Conservation (phyloP, 805 yeast genomes). For the Nakazawaea ishiwadae region DNA sequence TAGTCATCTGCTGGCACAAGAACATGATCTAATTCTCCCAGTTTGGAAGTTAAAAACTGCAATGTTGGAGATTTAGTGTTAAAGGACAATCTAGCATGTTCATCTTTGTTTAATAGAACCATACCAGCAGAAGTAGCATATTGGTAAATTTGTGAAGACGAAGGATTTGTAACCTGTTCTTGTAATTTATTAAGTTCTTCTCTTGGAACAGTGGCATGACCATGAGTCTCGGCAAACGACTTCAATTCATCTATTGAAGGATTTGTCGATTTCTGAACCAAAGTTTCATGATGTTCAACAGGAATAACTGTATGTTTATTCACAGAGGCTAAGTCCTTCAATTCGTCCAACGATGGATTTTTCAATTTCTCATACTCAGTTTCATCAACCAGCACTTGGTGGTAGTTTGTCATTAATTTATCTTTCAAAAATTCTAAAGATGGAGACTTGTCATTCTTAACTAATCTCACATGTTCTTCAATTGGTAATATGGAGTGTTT, state of each 20-base stretch:
- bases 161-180: constrained; percentile 8
- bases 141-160: constrained; percentile 10
- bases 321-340: not conserved
- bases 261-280: not conserved
- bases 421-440: not conserved
- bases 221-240: not conserved
- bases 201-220: constrained; percentile 7
- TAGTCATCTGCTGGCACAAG: constrained; percentile 20
- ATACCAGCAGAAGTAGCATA: constrained; percentile 12
- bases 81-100: constrained; percentile 15
- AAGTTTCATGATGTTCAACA: not conserved
- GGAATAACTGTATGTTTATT: not conserved
- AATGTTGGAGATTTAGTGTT: constrained; percentile 22
- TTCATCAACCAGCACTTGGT: not conserved
- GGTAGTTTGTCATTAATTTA: not conserved
- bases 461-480: constrained; percentile 1
- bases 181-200: constrained; percentile 2
- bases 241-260: constrained; percentile 1
- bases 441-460: too few relatives aligned
- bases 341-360: not conserved
- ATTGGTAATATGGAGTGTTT: constrained; percentile 1
- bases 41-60: constrained; percentile 19
- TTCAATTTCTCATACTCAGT: not conserved
- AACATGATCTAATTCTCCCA: constrained; percentile 21
- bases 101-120: constrained; percentile 15